Base-by-base conservation (phyloP, 208 protist genomes). In the Eutreptiella sp. region DNA sequence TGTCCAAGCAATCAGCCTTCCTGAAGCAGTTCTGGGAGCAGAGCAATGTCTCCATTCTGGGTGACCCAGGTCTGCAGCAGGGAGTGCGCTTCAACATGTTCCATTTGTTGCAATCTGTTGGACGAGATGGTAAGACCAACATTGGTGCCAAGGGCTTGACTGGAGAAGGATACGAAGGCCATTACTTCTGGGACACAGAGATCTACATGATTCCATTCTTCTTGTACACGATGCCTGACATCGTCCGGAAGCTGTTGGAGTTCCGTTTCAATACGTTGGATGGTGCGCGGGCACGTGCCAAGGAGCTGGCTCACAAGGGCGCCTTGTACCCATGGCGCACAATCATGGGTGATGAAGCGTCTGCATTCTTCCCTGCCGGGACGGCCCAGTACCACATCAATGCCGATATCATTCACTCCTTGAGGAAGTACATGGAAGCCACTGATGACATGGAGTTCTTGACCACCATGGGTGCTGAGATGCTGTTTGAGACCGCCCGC, bases 121-220 rank as follows among this genome's bases (percentile, higher is more conserved):
- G 2, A 59, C 46, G 1, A 66, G 68, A 34, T 60, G 64, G 43
- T 77, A 78, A 66, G 33, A 52, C 11, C 72, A 57, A 74, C 59
- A 85, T 82, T 52, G 79, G 83, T 0, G 76, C 87, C 0, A 77
- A 81, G 26, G 84, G 87, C 11, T 53, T 92, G 23, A 81, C 77
- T 29, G 76, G 79, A 23, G 76, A 85, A 54, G 72, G 75, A 43
- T 43, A 79, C 38, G 68, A 75, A 27, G 87, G 84, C 9, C 71
- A 82, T 31, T 79, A 90, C 41, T 75, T 84, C 54, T 92, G 87
- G 84, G 87, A 90, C 46, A 79, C 88, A 24, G 87, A 92, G 36
- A 81, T 82, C 16, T 66, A 89, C 38, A 75, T 90, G 34, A 58
- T 89, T 29, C 87, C 87, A 0, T 85, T 84, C 34, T 78, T 92